phyloP scores from a whole-genome alignment of 2,329 filamentous ascomycete genomes.

The Cordyceps cateniannulata region DNA sequence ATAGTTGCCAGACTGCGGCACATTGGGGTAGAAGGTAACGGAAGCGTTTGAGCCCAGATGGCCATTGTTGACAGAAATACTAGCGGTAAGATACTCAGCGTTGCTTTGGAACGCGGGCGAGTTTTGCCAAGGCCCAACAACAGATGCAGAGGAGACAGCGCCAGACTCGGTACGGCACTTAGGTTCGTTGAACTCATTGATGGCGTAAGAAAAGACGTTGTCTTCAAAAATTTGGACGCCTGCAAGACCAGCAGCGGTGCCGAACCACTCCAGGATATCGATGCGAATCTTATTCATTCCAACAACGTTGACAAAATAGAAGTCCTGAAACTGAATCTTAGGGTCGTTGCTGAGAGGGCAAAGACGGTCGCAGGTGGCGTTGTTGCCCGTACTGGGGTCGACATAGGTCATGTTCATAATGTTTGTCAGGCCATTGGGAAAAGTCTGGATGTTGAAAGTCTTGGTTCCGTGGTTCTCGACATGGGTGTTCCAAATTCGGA shows the following conservation, averaged over 20 bases:
- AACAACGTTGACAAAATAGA: slow-evolving; percentile 79
- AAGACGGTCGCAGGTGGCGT: slow-evolving; percentile 67
- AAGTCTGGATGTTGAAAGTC: slow-evolving; percentile 77
- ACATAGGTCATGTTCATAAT: slow-evolving; percentile 96
- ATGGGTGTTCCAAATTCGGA: slow-evolving; percentile 84
- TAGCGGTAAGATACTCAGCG: slow-evolving; percentile 70
- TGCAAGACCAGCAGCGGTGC: slow-evolving; percentile 73
- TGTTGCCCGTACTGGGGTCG: slow-evolving; percentile 63
- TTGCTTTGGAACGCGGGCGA: slow-evolving; percentile 62
- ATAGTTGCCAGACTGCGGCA: slow-evolving; percentile 87
- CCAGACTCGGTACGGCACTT: slow-evolving; percentile 54
- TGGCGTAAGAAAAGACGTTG: slow-evolving; percentile 77
- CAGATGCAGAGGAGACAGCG: slow-evolving; percentile 55
- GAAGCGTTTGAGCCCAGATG: slow-evolving; percentile 47
- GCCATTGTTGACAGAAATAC: slow-evolving; percentile 49
- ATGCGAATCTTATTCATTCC: slow-evolving; percentile 85
- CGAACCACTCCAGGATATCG: slow-evolving; percentile 83
- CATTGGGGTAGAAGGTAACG: slow-evolving; percentile 76
- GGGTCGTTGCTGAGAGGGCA: slow-evolving; percentile 76
- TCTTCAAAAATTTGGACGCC: slow-evolving; percentile 85
- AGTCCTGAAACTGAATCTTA: slow-evolving; percentile 71
- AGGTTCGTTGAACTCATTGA: slow-evolving; percentile 84
- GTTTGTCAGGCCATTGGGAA: slow-evolving; percentile 58
- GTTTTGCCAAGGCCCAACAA: slow-evolving; percentile 67
- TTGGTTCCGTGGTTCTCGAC: slow-evolving; percentile 79